Percentiles rank a stretch among this genome's conserved stretches.
Evolutionary conservation across 176 grass and related monocot species (phyloP).

Genomic region (Elaeis guineensis): DNA sequence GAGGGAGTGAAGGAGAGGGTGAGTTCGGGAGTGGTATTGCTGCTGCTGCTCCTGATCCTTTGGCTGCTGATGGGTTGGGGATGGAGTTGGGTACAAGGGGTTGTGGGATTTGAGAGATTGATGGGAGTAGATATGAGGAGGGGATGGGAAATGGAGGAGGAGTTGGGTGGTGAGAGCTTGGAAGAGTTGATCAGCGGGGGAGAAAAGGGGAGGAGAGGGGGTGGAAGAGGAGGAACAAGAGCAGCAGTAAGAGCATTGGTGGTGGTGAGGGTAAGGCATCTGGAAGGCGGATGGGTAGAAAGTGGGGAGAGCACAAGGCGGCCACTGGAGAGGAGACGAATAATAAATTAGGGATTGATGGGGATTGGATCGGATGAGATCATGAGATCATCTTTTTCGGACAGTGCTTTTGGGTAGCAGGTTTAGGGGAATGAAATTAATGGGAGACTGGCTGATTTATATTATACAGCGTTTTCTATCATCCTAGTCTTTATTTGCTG

Average conservation of each 20-base stretch:
- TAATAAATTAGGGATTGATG: no score
- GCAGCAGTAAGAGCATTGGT: neutral
- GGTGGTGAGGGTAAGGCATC: conserved; percentile 2
- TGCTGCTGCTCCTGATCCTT: no score
- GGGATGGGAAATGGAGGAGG: conserved; percentile 20
- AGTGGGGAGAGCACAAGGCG: no score
- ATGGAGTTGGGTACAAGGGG: neutral
- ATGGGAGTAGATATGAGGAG: conserved; percentile 16
- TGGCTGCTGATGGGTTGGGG: no score
- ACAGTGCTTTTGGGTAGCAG: no score
- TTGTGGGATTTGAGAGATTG: conserved; percentile 26
- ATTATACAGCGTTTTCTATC: no score
- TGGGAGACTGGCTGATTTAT: no score
- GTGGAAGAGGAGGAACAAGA: neutral
- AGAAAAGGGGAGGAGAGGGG: conserved; percentile 14
- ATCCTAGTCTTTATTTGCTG: no score
- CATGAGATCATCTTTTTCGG: no score
- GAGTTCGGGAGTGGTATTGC: neutral
- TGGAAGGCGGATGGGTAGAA: neutral
- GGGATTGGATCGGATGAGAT: no score
- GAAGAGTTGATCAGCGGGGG: conserved; percentile 7
- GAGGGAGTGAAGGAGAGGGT: conserved; percentile 55
- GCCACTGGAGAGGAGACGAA: no score
- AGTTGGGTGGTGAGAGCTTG: conserved; percentile 14
- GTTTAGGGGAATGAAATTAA: no score